Base-by-base conservation (phyloP, 2,329 filamentous ascomycete genomes). In the Sclerotinia glacialis region DNA sequence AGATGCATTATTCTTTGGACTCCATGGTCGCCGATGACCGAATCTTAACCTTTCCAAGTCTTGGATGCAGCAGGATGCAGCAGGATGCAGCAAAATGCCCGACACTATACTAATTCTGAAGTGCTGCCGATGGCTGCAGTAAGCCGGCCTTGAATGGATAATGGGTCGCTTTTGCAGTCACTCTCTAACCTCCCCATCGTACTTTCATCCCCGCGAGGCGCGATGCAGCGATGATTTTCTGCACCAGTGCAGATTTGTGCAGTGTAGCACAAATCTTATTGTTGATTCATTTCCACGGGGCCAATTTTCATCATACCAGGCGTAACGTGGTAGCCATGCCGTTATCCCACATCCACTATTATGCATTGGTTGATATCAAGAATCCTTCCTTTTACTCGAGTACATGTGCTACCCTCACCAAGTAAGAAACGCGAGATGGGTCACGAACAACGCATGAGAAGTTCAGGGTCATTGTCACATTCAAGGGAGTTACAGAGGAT, bases 1-100 rank as follows among this genome's bases (percentile, higher is more conserved):
- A 28, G 26, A 16, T 44, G 26, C 47, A 54, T 42, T 53, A 40
- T 34, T 37, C 5, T 37, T 26, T 14, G n/a, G n/a, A n/a, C n/a
- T n/a, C n/a, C n/a, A 49, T 58, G 44, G 53, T 65, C 53, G 64
- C 54, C 64, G 54, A 65, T 44, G 31, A 65, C 53, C 40, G 53
- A 23, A 28, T n/a, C 28, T 34, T 65, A 65, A 14, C 62, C 54
- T 11, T 49, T 37, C 54, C 31, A 23, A 58, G 53, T 21, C 55
- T 18, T 26, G 14, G 26, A 14, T 64, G 50, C 53, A 65, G 63
- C 42, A 31, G 21, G 37, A 34, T 37, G 37, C n/a, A n/a, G n/a
- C n/a, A n/a, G 14, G 26, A 14, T 64, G 50, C 53, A 65, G 63
- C 42, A 31, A 23, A 46, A 34, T 37, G 37, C n/a, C 37, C 61